These are phyloP conservation scores for Dactylellina leptospora DNA, from an alignment of 2,329 filamentous ascomycete species.

Conservation along the genomic window DNA sequence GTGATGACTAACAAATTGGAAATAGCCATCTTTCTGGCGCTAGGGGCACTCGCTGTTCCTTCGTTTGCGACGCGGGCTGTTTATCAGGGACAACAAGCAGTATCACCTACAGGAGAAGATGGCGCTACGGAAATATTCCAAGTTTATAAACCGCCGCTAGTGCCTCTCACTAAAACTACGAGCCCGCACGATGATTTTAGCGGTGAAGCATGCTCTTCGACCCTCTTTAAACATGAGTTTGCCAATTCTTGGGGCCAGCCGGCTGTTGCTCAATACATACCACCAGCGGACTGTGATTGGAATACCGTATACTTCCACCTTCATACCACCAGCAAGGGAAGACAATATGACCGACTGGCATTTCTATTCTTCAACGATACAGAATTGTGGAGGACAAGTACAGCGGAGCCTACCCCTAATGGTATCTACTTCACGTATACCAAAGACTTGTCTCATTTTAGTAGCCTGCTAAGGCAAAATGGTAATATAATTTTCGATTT, in stretches of 20 bases:
- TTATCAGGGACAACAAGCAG: slow-evolving; percentile 28
- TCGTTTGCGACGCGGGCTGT: slow-evolving; percentile 9
- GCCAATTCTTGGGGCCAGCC: slow-evolving; percentile 7
- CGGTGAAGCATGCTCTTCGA: slow-evolving; percentile 36
- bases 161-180: slow-evolving; percentile 21
- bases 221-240: slow-evolving; percentile 33
- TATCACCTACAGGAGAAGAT: slow-evolving; percentile 12
- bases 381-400: slow-evolving; percentile 85
- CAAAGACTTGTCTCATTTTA: slow-evolving; percentile 79
- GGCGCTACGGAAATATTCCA: slow-evolving; percentile 39
- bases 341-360: slow-evolving; percentile 79
- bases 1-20: neutral
- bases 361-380: slow-evolving; percentile 78
- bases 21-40: slow-evolving; percentile 18
- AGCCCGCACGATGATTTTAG: slow-evolving; percentile 40
- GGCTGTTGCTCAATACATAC: slow-evolving; percentile 61
- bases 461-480: slow-evolving; percentile 72
- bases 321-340: slow-evolving; percentile 74
- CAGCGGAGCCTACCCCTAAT: slow-evolving; percentile 75
- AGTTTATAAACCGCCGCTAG: slow-evolving; percentile 35
- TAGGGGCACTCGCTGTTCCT: slow-evolving; percentile 12
- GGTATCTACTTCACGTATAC: slow-evolving; percentile 72
- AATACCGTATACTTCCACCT: slow-evolving; percentile 79
- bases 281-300: slow-evolving; percentile 74
- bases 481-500: slow-evolving; percentile 84